Evolutionary conservation across 2,329 filamentous ascomycete genomes (phyloP), one percentile per base, ranked within the genome.

Genomic region (Xylariaceae sp.): DNA sequence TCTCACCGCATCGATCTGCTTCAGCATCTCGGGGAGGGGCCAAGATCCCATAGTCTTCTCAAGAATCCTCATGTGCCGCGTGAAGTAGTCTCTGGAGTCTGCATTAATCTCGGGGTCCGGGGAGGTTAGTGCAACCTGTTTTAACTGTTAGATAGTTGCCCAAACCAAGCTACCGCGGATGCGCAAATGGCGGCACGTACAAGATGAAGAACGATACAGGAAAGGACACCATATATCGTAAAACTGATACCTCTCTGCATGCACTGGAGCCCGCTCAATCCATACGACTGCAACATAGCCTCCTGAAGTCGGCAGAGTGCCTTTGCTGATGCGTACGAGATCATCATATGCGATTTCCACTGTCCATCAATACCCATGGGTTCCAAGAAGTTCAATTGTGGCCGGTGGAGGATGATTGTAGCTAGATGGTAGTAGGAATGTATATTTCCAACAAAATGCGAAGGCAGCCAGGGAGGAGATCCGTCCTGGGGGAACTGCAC

Each of bases 241-340:
- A 95, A 97, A 66, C 91, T 95, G 63, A 95, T 90, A 32, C 92
- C 92, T 55, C 92, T 80, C 60, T 92, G 85, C 92, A 96, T 96
- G 68, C 85, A 94, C 56, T 93, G 76, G 14, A 97, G 73, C 1
- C 91, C 92, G 14, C 79, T 79, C 49, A 95, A 71, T 3, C 90
- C 88, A 64, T 84, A 95, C 0, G 80, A 78, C 43, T 85, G 77
- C 47, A 95, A 62, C 27, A 95, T 81, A 2, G 85, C 85, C 67
- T 97, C 92, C 61, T 96, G 90, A 5, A 96, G 67, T 48, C 87
- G 83, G 66, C 91, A 96, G 40, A 97, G 76, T 33, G 79, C 80
- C 66, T 93, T 94, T 32, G 92, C 90, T 1, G 91, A 85, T 33
- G 81, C 80, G 62, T 94, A 92, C 61, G 89, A 95, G 17, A 90